Conservation (phyloP, 352 stramenopile genomes). For the Hyaloperonospora brassicae region DNA sequence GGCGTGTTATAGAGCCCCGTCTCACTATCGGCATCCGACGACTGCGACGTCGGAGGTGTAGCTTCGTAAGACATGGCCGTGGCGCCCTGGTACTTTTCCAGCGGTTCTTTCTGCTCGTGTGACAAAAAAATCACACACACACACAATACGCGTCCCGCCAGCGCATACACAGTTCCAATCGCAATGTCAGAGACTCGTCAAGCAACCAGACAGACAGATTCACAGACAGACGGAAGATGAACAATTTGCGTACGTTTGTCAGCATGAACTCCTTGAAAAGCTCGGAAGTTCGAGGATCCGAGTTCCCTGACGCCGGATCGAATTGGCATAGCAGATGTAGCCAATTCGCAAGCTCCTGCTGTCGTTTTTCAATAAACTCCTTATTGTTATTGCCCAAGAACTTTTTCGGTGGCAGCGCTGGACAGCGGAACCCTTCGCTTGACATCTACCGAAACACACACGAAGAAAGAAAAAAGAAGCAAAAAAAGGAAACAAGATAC, state of each 20-base stretch:
- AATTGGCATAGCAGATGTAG: slow-evolving; percentile 74
- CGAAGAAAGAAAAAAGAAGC: not conserved
- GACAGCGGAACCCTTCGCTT: slow-evolving; percentile 65
- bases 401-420: slow-evolving; percentile 81
- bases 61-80: slow-evolving; percentile 35
- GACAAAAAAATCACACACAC: slow-evolving; percentile 6
- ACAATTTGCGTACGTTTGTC: slow-evolving; percentile 38
- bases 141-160: not conserved
- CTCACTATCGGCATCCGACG: slow-evolving; percentile 27
- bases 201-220: not conserved
- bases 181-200: not conserved
- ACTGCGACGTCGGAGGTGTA: slow-evolving; percentile 27
- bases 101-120: slow-evolving; percentile 55
- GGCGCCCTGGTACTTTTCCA: slow-evolving; percentile 48
- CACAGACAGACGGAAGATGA: not conserved
- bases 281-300: slow-evolving; percentile 66
- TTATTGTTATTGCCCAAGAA: slow-evolving; percentile 86
- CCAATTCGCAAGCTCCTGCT: slow-evolving; percentile 84
- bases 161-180: too few relatives aligned
- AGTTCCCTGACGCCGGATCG: slow-evolving; percentile 46
- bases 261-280: slow-evolving; percentile 78
- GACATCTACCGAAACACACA: slow-evolving; percentile 30
- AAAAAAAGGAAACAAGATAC: not conserved
- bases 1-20: slow-evolving; percentile 72
- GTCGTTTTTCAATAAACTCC: slow-evolving; percentile 85